Percentiles rank a stretch among this genome's conserved stretches.
Conservation (phyloP, 2,329 filamentous ascomycete genomes). For the Clonostachys byssicola region DNA sequence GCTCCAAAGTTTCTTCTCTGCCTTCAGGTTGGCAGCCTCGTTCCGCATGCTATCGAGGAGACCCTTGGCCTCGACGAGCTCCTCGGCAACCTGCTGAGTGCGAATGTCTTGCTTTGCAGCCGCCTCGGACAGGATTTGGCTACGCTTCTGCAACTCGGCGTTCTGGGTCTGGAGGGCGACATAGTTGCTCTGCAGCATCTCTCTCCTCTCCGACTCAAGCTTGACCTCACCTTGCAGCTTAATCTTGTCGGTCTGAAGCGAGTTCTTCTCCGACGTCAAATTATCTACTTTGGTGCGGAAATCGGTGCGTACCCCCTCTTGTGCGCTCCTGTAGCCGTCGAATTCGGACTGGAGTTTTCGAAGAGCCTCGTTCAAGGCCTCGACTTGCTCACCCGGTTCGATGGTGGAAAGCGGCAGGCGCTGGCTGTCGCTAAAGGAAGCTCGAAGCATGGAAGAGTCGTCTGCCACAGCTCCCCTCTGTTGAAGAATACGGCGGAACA, state of each 20-base stretch:
- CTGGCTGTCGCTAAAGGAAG: slow-evolving; percentile 57
- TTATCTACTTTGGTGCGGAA: slow-evolving; percentile 82
- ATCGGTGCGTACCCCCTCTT: slow-evolving; percentile 73
- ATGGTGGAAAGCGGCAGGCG: slow-evolving; percentile 54
- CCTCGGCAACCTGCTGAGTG: slow-evolving; percentile 88
- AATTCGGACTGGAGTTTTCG: slow-evolving; percentile 88
- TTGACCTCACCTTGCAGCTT: slow-evolving; percentile 76
- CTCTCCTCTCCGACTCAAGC: slow-evolving; percentile 77
- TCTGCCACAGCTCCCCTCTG: slow-evolving; percentile 61
- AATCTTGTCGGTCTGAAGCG: slow-evolving; percentile 77
- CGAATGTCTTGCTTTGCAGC: slow-evolving; percentile 86
- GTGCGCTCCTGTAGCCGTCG: slow-evolving; percentile 84
- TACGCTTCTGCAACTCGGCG: slow-evolving; percentile 78
- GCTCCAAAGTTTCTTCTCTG: slow-evolving; percentile 92
- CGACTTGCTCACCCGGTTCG: slow-evolving; percentile 51
- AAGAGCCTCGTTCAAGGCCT: slow-evolving; percentile 68
- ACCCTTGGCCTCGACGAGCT: slow-evolving; percentile 81
- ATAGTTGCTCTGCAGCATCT: slow-evolving; percentile 88
- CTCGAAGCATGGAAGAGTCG: slow-evolving; percentile 65
- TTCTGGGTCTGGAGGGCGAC: slow-evolving; percentile 82
- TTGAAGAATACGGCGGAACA: slow-evolving; percentile 92
- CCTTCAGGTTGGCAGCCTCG: slow-evolving; percentile 88
- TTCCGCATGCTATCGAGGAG: slow-evolving; percentile 82
- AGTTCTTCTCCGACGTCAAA: slow-evolving; percentile 76
- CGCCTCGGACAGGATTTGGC: slow-evolving; percentile 70